Base-by-base conservation (phyloP, 2,329 filamentous ascomycete species). In the Exophiala xenobiotica region DNA sequence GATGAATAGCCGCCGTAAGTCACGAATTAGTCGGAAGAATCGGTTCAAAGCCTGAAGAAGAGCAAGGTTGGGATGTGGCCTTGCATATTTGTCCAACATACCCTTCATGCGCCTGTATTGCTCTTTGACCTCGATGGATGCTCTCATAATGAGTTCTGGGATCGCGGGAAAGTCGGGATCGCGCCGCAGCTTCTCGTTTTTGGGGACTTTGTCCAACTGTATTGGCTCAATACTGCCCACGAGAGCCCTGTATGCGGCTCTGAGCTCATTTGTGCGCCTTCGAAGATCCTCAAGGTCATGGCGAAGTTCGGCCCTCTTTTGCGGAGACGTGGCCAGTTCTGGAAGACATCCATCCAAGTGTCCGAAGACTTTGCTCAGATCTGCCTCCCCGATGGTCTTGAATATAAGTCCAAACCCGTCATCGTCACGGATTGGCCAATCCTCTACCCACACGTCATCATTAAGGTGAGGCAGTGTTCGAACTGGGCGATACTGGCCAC, bases 1-100 rank as follows among this genome's bases (percentile, higher is more conserved):
- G n/a, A 24, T 27, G 9, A 51, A 39, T 18, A 54, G 33, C 14
- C 18, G 12, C 9, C 38, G 33, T n/a, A 57, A n/a, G 33, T 54
- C 43, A 11, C 51, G 41, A 6, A 54, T 24, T 9, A 51, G 27
- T 22, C 40, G 37, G 29, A 54, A 45, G 11, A 51, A 48, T 19
- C 42, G 37, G 16, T 43, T 42, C 12, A 52, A 39, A 4, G 18
- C 35, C 18, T 51, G 40, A n/a, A 47, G 54, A 16, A 57, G n/a
- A 14, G 31, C 31, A 35, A 35, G 49, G 7, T 43, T 39, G 2
- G 54, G 40, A 24, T 50, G 24, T 6, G 37, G 33, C 18, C 26
- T 35, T 4, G 18, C 6, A n/a, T 20, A 33, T 6, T 11, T 29
- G 11, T 46, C 29, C 23, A 47, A 51, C 37, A 57, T 48, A 3